These are phyloP conservation scores for Datura wrightii DNA, from an alignment of 257 asterid genomes.

Conservation along the genomic window DNA sequence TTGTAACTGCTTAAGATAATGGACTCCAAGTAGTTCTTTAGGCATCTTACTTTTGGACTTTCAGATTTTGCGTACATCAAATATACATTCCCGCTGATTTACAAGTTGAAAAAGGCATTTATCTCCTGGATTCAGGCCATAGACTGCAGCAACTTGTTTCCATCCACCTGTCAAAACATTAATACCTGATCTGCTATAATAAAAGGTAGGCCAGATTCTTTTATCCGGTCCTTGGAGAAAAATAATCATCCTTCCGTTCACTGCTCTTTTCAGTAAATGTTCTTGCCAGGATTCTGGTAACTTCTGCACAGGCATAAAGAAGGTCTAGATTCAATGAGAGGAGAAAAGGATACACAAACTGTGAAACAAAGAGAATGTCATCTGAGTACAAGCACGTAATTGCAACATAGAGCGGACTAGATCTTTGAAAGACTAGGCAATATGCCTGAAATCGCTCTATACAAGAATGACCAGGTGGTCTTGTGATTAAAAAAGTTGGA, in stretches of 20 bases:
- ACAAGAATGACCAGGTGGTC: neutral
- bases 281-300: conserved; percentile 28
- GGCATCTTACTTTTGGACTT: conserved; percentile 20
- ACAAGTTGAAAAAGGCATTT: too few species aligned
- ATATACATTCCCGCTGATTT: neutral
- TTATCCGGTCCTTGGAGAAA: conserved; percentile 35
- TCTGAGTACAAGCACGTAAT: neutral
- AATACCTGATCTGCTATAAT: neutral
- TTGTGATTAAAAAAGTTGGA: neutral
- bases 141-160: too few species aligned
- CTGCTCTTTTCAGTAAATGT: neutral
- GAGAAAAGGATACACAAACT: neutral
- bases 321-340: neutral
- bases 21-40: neutral
- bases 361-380: neutral
- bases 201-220: conserved; percentile 32
- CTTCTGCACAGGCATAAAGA: neutral
- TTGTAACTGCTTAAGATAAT: neutral
- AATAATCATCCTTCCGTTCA: neutral
- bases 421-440: neutral
- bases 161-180: too few species aligned
- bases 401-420: neutral
- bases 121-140: too few species aligned
- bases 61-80: conserved; percentile 10
- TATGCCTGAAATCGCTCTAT: conserved; percentile 1